Base-by-base conservation (phyloP, 2,329 filamentous ascomycete species). In the Trichoderma oligosporum region DNA sequence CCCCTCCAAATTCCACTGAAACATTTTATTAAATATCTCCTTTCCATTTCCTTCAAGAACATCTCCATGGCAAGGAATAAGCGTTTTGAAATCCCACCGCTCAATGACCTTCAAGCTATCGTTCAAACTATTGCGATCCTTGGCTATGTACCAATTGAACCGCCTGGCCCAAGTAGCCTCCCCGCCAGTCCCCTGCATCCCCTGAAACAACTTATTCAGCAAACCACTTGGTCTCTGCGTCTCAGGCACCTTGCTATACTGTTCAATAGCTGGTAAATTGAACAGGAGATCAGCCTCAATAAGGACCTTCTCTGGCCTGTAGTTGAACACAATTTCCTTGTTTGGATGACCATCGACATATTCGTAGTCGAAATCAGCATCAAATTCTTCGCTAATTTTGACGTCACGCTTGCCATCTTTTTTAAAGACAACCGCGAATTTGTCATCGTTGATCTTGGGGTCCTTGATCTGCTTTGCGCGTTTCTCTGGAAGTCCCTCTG, bases 31-130 rank as follows among this genome's bases (percentile, higher is more conserved):
- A 63, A 93, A 96, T 14, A 89, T 77, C 9, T 80, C 81, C 78
- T 95, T 96, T 8, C 82, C 91, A 61, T 77, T 71, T 2, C 76
- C 78, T 70, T 94, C 87, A 63, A 97, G 85, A 14, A 89, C 86
- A 74, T 99, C 94, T 7, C 94, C 94, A 73, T 99, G 94, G 70
- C 93, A 97, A 0, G 93, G 91, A 59, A 99, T 85, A 49, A 97
- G 79, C 36, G 85, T 85, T 62, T 87, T 83, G 69, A 97, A 96
- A 58, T 93, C 87, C 93, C 93, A 99, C 55, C 73, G 70, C 53
- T 84, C 78, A 61, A 97, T 93, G 60, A 80, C 79, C 63, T 73
- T 75, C 38, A 91, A 75, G 64, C 87, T 91, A 61, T 83, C 78
- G 62, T 85, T 85, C 71, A 91, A 95, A 12, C 82, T 85, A 4